Percentiles rank a stretch among this genome's conserved stretches.
Conservation (phyloP, 192 early-diverging fungal species). For the Backusella tuberculispora region DNA sequence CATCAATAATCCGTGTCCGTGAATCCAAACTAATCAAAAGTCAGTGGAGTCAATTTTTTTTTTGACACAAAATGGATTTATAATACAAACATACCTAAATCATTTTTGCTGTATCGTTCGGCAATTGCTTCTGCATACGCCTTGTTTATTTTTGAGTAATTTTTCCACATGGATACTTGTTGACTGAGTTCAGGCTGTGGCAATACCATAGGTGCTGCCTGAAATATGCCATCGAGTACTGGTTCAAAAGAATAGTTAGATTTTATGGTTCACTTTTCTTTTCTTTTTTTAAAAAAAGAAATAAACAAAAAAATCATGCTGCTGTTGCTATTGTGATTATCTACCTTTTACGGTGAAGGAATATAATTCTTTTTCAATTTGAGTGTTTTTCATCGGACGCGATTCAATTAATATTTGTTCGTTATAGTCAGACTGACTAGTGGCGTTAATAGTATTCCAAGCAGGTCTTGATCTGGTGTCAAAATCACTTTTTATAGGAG, state of each 20-base stretch:
- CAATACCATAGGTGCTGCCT: background rate
- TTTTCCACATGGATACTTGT: background rate
- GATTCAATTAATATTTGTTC: background rate
- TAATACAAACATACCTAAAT: background rate
- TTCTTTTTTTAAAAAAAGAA: background rate
- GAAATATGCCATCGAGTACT: background rate
- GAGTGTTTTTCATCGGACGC: conserved; percentile 10
- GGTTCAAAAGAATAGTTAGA: background rate
- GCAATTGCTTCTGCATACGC: background rate
- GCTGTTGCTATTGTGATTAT: background rate
- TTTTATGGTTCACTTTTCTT: background rate
- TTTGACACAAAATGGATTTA: background rate
- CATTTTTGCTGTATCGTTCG: background rate
- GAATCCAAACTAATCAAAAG: conserved; percentile 18
- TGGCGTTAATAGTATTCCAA: background rate
- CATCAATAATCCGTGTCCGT: conserved; percentile 13
- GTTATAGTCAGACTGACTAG: background rate
- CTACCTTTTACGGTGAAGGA: background rate
- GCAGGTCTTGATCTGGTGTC: conserved; percentile 3
- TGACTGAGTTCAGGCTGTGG: background rate
- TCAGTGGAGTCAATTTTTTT: conserved; percentile 7
- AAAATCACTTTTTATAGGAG: background rate
- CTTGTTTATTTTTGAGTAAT: background rate
- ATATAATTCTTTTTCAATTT: conserved; percentile 2
- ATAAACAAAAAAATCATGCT: background rate